Conservation (phyloP, 2,329 filamentous ascomycete species). For the Fusarium denticulatum region DNA sequence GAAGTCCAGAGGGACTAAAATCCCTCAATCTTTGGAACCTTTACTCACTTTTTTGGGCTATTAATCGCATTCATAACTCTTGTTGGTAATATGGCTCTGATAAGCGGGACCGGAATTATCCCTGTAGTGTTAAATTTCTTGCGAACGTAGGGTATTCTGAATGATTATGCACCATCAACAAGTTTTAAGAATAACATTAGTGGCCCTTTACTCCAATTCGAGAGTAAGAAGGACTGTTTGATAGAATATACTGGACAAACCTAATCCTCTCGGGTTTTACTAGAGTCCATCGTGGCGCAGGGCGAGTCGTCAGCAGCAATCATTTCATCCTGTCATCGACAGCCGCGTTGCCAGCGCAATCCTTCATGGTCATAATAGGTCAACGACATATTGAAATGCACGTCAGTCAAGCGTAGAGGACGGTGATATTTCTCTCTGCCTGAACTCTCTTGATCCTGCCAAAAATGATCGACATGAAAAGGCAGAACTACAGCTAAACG, state of each 20-base stretch:
- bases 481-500: background rate
- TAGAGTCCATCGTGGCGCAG: background rate
- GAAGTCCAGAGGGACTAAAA: too few relatives aligned
- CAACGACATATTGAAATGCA: background rate
- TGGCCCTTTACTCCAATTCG: fast-evolving
- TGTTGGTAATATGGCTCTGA: background rate
- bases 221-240: background rate
- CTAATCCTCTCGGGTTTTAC: background rate
- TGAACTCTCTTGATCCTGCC: background rate
- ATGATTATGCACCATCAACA: background rate
- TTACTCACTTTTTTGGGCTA: fast-evolving
- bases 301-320: background rate
- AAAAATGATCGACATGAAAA: background rate
- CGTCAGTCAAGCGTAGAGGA: background rate
- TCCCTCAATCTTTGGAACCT: too few relatives aligned
- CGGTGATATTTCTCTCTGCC: fast-evolving
- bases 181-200: fast-evolving
- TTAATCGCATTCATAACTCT: fast-evolving
- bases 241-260: background rate
- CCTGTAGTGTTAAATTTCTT: too few relatives aligned
- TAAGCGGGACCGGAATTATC: background rate
- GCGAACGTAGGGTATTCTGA: background rate
- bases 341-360: background rate
- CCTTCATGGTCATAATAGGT: background rate
- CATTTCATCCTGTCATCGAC: fast-evolving